Evolutionary conservation across 2,329 filamentous ascomycete species (phyloP).

Genomic region (Neonectria faginata): DNA sequence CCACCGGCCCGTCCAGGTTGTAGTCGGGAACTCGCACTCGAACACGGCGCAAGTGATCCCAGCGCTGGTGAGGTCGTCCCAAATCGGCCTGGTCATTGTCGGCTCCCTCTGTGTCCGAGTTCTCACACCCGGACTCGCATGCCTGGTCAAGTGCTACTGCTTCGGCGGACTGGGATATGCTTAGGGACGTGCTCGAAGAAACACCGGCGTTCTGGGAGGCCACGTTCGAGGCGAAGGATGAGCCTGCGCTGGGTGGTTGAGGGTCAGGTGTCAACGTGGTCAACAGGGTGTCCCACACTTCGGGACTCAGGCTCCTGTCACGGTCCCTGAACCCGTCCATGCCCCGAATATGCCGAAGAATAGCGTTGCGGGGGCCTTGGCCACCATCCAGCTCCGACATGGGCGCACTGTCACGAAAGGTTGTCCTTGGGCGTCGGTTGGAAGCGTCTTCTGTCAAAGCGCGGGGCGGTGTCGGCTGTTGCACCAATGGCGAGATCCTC

Average conservation of each 20-base stretch:
- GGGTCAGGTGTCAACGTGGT: conserved; percentile 85
- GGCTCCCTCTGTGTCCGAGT: conserved; percentile 66
- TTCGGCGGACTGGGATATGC: conserved; percentile 50
- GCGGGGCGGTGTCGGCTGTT: conserved; percentile 15
- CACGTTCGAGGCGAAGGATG: conserved; percentile 79
- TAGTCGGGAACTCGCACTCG: conserved; percentile 36
- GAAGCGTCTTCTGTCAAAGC: conserved; percentile 10
- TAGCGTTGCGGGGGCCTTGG: conserved; percentile 18
- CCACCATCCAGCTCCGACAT: not conserved
- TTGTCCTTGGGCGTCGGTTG: conserved; percentile 18
- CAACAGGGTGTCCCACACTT: conserved; percentile 84
- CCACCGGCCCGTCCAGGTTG: conserved; percentile 27
- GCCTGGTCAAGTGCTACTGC: conserved; percentile 54
- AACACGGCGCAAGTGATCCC: conserved; percentile 31
- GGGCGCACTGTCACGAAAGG: not conserved
- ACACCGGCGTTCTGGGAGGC: conserved; percentile 56
- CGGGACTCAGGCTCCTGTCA: conserved; percentile 82
- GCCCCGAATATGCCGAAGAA: conserved; percentile 27
- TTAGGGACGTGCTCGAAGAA: conserved; percentile 58
- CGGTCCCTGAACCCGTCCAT: conserved; percentile 86
- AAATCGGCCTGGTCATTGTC: conserved; percentile 52
- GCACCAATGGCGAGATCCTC: conserved; percentile 1
- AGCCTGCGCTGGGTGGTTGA: conserved; percentile 81
- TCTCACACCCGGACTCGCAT: conserved; percentile 66
- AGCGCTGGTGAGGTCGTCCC: conserved; percentile 30